Conservation (phyloP, 495 filamentous ascomycete species). For the Penicillium cinerascens region DNA sequence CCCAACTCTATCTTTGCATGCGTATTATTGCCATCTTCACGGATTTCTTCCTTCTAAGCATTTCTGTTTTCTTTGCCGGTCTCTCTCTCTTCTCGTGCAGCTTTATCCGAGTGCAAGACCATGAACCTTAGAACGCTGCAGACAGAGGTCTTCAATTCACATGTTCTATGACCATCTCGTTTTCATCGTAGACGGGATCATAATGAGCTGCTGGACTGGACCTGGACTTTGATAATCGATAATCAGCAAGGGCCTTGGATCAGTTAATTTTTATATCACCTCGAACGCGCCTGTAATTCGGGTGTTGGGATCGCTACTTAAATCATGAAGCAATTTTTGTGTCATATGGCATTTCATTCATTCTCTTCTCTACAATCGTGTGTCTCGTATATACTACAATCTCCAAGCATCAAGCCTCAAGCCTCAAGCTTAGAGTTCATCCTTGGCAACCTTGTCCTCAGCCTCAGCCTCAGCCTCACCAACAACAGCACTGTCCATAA, state of each 20-base stretch:
- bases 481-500: conserved; percentile 21
- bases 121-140: conserved; percentile 20
- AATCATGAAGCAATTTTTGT: background rate
- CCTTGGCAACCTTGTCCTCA: conserved; percentile 30
- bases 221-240: background rate
- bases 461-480: conserved; percentile 17
- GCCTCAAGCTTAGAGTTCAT: conserved; percentile 39
- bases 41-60: background rate
- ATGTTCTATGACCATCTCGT: conserved; percentile 8
- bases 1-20: background rate
- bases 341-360: conserved; percentile 4
- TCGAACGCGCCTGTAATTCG: background rate
- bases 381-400: conserved; percentile 17
- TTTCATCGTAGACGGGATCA: background rate
- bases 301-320: background rate
- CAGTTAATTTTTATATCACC: background rate
- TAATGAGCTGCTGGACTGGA: background rate
- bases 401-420: conserved; percentile 10
- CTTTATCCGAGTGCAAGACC: conserved; percentile 4
- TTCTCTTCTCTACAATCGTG: conserved; percentile 11
- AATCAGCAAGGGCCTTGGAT: background rate
- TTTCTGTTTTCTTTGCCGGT: conserved; percentile 5
- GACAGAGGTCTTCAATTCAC: conserved; percentile 13
- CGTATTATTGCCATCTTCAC: background rate
- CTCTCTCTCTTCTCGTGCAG: conserved; percentile 1